Base-by-base conservation (phyloP, 352 stramenopile species). In the Phytopythium chamaehyphon region DNA sequence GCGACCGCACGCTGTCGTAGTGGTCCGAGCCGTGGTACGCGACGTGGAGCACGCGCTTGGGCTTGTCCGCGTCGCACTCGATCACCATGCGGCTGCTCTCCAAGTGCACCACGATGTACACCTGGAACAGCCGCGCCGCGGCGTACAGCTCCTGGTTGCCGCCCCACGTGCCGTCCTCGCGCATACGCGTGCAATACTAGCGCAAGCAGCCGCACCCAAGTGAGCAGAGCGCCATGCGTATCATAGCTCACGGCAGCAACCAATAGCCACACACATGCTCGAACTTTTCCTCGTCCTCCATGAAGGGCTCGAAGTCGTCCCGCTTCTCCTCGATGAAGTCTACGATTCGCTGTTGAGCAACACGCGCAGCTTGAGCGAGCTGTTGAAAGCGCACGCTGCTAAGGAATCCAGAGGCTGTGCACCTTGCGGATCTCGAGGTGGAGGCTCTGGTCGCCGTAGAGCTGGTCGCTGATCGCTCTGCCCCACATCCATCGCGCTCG, bases 251-350 rank as follows among this genome's bases (percentile, higher is more conserved):
- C n/a, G n/a, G n/a, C 19, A 38, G 19, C 8, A 37, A 26, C 1
- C 26, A 33, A 23, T 26, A 18, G 28, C 44, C 36, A 42, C 64
- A 16, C 58, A 90, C 83, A 55, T 86, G 76, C 12, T 94, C 83
- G 61, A 94, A 94, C 37, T 81, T 83, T 40, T 94, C 83, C 38
- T 89, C 82, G 51, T 92, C 81, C 66, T 94, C 83, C 81, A 94
- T 90, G 70, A 94, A 94, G 46, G 83, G 81, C 55, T 92, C 78
- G 59, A 94, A 89, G 48, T 91, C 76, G 26, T 67, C 57, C 5
- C 79, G 77, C 56, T 92, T 77, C 22, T 70, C 61, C 51, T 89
- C 74, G 28, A 94, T 76, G 49, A 83, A 90, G 39, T 79, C 62
- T 26, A 91, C 70, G 42, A 92, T 69, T 33, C 74, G 75, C 83